Conservation (phyloP, 352 stramenopile species). For the Phytophthora chlamydospora region DNA sequence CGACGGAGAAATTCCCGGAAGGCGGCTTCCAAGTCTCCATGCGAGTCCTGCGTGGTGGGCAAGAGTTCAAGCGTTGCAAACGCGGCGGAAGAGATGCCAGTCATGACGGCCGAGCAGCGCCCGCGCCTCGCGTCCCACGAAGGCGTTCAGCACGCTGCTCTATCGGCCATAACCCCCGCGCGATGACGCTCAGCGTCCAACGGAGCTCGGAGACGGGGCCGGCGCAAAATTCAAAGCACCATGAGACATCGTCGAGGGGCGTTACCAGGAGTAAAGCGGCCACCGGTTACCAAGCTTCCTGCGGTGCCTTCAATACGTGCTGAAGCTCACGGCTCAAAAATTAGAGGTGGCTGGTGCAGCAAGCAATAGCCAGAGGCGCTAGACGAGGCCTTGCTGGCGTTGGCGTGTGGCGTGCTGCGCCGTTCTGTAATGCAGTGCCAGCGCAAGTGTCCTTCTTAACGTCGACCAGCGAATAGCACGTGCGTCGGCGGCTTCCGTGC, state of each 20-base stretch:
- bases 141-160: not conserved
- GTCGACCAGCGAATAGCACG: constrained; percentile 16
- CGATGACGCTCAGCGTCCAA: not conserved
- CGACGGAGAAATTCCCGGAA: constrained; percentile 33
- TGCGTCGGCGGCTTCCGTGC: not conserved
- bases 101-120: constrained; percentile 9
- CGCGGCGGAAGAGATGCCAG: constrained; percentile 19
- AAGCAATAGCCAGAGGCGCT: constrained; percentile 26
- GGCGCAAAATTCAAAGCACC: constrained; percentile 16
- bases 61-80: constrained; percentile 38
- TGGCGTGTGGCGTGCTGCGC: not conserved
- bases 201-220: constrained; percentile 14
- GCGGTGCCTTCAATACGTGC: no score
- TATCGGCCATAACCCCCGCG: constrained; percentile 4
- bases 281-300: constrained; percentile 22
- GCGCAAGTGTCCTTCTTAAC: not conserved
- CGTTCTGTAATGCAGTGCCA: constrained; percentile 3
- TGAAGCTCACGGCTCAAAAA: no score
- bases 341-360: not conserved
- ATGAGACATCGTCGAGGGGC: constrained; percentile 31
- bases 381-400: constrained; percentile 20
- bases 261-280: constrained; percentile 24
- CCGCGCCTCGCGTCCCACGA: constrained; percentile 10
- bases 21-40: constrained; percentile 1
- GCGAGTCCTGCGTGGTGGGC: constrained; percentile 17